A percentile compares a stretch with the other conserved stretches of the same genome.
Evolutionary conservation across 2,329 filamentous ascomycete genomes (phyloP).

Genomic region (Calonectria pseudoturangicola): DNA sequence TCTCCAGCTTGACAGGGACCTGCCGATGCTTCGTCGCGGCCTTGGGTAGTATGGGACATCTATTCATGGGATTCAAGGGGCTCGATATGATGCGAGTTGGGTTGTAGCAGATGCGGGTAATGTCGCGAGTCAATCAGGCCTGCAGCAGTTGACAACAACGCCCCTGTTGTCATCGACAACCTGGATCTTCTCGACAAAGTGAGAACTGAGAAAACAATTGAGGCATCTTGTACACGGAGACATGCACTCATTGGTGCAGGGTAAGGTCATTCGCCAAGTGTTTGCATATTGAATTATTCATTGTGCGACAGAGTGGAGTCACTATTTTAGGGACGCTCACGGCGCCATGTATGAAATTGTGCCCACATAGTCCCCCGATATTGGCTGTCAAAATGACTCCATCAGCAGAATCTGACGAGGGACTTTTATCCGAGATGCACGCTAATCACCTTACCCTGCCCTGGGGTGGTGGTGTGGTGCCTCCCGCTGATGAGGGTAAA

Average conservation of each 20-base stretch:
- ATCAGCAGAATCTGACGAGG: neutral
- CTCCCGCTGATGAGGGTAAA: neutral
- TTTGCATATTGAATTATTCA: constrained; percentile 12
- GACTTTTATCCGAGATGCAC: constrained; percentile 7
- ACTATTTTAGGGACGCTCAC: constrained; percentile 25
- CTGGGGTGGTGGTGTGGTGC: neutral
- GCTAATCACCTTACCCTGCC: constrained; percentile 3
- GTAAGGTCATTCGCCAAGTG: constrained; percentile 10
- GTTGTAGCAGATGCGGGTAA: constrained; percentile 29
- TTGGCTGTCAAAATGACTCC: constrained; percentile 12
- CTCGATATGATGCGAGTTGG: neutral
- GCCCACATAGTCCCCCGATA: constrained; percentile 11
- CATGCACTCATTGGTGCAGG: constrained; percentile 21
- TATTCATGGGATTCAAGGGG: neutral
- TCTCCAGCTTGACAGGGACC: neutral
- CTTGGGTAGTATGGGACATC: neutral
- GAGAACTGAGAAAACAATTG: constrained; percentile 25
- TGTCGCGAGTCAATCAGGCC: neutral
- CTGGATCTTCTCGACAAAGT: constrained; percentile 3
- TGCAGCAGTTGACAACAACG: constrained; percentile 14
- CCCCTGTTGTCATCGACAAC: constrained; percentile 22
- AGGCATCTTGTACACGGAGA: constrained; percentile 14
- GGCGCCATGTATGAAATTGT: constrained; percentile 22
- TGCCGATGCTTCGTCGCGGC: neutral
- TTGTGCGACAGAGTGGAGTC: constrained; percentile 32